A percentile compares a stretch with the other conserved stretches of the same genome.
These are phyloP conservation scores for Candida koratica DNA, from an alignment of 805 yeast species.

Conservation along the genomic window DNA sequence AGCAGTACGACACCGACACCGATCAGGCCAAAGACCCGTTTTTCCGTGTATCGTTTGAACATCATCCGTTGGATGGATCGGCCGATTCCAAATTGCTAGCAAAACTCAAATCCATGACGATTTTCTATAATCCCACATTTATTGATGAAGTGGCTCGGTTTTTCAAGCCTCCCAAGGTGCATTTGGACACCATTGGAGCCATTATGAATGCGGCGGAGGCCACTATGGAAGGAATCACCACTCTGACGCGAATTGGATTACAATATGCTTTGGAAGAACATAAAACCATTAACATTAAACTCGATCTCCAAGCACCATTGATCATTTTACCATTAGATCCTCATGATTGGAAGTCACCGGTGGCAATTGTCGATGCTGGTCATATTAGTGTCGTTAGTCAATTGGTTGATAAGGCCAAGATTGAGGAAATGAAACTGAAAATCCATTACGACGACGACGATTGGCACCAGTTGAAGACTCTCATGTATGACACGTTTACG, in stretches of 20 bases:
- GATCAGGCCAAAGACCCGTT: conserved; percentile 52
- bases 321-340: conserved; percentile 84
- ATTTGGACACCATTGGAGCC: conserved; percentile 83
- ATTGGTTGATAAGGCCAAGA: conserved; percentile 63
- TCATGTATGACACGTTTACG: conserved; percentile 87
- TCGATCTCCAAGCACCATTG: conserved; percentile 92
- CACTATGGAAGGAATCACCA: conserved; percentile 84
- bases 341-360: conserved; percentile 75
- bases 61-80: conserved; percentile 75
- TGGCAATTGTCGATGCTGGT: conserved; percentile 92
- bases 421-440: conserved; percentile 66
- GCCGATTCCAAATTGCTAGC: conserved; percentile 79
- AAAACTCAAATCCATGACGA: conserved; percentile 79
- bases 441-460: conserved; percentile 58
- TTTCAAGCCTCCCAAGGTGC: conserved; percentile 83
- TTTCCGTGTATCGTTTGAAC: conserved; percentile 77
- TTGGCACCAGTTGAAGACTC: conserved; percentile 67
- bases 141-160: conserved; percentile 70
- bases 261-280: conserved; percentile 94
- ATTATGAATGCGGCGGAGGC: conserved; percentile 93
- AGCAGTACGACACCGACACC: conserved; percentile 43
- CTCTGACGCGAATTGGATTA: conserved; percentile 85
- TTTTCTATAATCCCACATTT: conserved; percentile 82
- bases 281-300: conserved; percentile 76
- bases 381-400: conserved; percentile 83